phyloP scores from a whole-genome alignment of 106 monocot genomes.

The Dactylorhiza incarnata region DNA sequence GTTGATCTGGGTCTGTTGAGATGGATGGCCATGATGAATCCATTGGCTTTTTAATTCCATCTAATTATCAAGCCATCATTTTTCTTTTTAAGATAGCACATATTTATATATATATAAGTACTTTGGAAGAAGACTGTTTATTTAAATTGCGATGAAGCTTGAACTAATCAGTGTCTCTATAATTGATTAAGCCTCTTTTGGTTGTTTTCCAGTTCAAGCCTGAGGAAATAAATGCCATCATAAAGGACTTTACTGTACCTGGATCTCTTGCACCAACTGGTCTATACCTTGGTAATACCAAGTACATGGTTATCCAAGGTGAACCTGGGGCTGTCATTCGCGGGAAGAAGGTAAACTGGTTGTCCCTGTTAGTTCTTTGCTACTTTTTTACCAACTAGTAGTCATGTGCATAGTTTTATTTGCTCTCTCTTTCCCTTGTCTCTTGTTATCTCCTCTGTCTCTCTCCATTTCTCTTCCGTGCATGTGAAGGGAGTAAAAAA shows the following conservation, averaged over 20 bases:
- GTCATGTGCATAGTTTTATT: too few species aligned
- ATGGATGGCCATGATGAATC: too few species aligned
- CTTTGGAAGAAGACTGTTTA: not conserved
- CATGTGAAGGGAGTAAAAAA: too few species aligned
- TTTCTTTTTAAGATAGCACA: too few species aligned
- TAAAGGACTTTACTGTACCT: constrained; percentile 42
- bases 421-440: too few species aligned
- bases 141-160: not conserved
- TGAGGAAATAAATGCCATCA: constrained; percentile 33
- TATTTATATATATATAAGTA: too few species aligned
- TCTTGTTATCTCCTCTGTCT: too few species aligned
- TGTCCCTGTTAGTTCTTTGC: not conserved
- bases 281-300: constrained; percentile 29
- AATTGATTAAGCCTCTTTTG: not conserved
- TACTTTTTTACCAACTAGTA: not conserved
- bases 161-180: not conserved
- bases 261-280: constrained; percentile 53
- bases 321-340: constrained; percentile 45
- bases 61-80: too few species aligned
- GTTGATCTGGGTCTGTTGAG: too few species aligned
- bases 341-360: constrained; percentile 40
- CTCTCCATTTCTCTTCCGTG: too few species aligned
- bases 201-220: constrained; percentile 27
- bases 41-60: too few species aligned
- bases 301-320: constrained; percentile 54